Conservation (phyloP, 1,284 basidiomycete genomes). For the Pholiota adiposa region DNA sequence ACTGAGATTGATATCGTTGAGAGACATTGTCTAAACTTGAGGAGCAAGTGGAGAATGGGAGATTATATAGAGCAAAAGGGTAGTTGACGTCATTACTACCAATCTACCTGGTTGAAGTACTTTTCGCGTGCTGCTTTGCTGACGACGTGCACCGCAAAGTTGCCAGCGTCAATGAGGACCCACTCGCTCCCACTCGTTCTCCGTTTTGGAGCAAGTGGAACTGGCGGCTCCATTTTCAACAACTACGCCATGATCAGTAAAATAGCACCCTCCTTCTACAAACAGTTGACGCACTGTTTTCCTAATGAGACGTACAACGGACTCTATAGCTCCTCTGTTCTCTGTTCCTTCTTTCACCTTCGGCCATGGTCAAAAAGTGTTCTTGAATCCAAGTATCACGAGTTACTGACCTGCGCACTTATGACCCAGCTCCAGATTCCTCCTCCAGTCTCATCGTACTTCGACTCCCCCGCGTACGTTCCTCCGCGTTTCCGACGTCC, state of each 20-base stretch:
- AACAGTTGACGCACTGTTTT: constrained; percentile 55
- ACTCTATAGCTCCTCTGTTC: constrained; percentile 72
- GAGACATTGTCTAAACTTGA: constrained; percentile 25
- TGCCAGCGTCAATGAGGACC: constrained; percentile 80
- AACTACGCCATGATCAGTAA: constrained; percentile 19
- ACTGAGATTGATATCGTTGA: constrained; percentile 37
- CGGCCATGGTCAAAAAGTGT: not conserved
- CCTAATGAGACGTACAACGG: constrained; percentile 66
- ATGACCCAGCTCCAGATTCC: constrained; percentile 78
- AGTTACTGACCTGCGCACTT: constrained; percentile 61
- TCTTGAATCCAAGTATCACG: not conserved
- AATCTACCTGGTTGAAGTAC: constrained; percentile 52
- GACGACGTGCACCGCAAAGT: constrained; percentile 76
- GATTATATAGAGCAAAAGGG: constrained; percentile 16
- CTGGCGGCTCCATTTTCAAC: constrained; percentile 44
- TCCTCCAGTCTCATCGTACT: constrained; percentile 47
- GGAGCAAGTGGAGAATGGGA: not conserved
- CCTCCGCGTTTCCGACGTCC: constrained; percentile 68
- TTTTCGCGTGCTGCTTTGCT: constrained; percentile 64
- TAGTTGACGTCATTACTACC: constrained; percentile 28
- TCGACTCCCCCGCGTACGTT: constrained; percentile 67
- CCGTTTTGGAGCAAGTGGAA: constrained; percentile 65
- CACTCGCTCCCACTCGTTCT: constrained; percentile 68
- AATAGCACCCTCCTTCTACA: not conserved
- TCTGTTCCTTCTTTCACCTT: constrained; percentile 85